Evolutionary conservation across 2,329 filamentous ascomycete genomes (phyloP).

Genomic region (Beauveria medogensis): DNA sequence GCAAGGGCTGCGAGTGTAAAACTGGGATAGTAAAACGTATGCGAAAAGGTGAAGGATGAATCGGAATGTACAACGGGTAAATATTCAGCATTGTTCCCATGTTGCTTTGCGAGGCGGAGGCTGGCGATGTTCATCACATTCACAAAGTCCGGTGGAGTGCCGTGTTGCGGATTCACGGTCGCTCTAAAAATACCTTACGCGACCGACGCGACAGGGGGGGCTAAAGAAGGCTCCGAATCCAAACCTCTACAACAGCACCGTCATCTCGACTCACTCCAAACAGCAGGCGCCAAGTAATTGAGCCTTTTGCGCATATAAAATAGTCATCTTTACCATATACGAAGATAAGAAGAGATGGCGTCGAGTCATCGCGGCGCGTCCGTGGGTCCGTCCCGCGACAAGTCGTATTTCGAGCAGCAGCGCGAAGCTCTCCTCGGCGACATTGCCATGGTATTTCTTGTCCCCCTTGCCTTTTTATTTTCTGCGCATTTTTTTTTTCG

Average conservation of each 20-base stretch:
- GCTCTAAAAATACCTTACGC: background rate
- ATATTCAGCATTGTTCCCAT: no score
- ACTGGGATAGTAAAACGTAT: no score
- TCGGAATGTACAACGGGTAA: no score
- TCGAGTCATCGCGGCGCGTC: constrained; percentile 22
- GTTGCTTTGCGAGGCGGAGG: no score
- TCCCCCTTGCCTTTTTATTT: background rate
- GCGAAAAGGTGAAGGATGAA: no score
- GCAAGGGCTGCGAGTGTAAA: no score
- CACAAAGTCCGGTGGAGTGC: no score
- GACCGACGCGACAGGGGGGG: background rate
- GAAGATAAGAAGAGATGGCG: constrained; percentile 19
- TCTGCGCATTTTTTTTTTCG: no score
- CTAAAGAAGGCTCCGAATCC: background rate
- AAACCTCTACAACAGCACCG: background rate
- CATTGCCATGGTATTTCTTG: constrained; percentile 54
- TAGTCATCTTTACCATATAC: background rate
- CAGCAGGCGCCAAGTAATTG: background rate
- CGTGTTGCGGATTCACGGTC: background rate
- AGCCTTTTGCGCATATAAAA: background rate
- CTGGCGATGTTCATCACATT: no score
- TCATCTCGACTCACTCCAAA: background rate
- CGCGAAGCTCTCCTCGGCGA: constrained; percentile 63
- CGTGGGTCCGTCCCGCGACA: constrained; percentile 27
- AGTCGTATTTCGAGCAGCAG: constrained; percentile 69